Base-by-base conservation (phyloP, 192 early-diverging fungal genomes). In the Dimargaris xerosporica region DNA sequence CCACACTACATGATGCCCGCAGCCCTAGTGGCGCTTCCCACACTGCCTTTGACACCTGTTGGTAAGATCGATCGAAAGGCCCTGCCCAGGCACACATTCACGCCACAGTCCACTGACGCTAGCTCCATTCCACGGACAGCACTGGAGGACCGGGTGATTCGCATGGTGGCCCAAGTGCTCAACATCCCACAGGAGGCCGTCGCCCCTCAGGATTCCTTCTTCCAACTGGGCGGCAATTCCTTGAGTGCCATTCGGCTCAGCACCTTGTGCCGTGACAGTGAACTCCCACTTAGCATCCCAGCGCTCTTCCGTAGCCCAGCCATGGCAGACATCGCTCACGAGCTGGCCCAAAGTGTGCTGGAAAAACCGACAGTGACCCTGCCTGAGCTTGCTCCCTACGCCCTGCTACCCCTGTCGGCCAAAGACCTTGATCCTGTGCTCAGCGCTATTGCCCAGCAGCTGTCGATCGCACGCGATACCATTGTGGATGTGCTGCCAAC, bases 261-360 rank as follows among this genome's bases (percentile, higher is more conserved):
- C n/a, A 25, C 53, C 21, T 10, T 15, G n/a, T 29, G 21, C 28
- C 19, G 53, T 4, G 15, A 29, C n/a, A 26, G 16, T 15, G 53
- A 26, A 4, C 29, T 54, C 3, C 19, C 25, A 9, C 53, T 54
- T 1, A 54, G n/a, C 2, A 28, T 54, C 25, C n/a, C 21, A 17
- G 25, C 19, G 26, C 3, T 54, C 29, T 28, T 54, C 26, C 19
- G 28, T 4, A 15, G 28, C 15, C 53, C 53, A 26, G n/a, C 16
- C 21, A 25, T 54, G 21, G 15, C 21, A 23, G 5, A 6, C 7
- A 6, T n/a, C 6, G 25, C 7, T 23, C 70, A 13, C 71, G 71
- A 2, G 71, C 67, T 11, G 74, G 73, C 54, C 67, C 68, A 29
- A 58, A 73, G 12, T 42, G 25, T 7, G 47, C 62, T n/a, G n/a